Evolutionary conservation across 2,329 filamentous ascomycete genomes (phyloP), one percentile per base, ranked within the genome.

Genomic region (Dactylonectria macrodidyma): DNA sequence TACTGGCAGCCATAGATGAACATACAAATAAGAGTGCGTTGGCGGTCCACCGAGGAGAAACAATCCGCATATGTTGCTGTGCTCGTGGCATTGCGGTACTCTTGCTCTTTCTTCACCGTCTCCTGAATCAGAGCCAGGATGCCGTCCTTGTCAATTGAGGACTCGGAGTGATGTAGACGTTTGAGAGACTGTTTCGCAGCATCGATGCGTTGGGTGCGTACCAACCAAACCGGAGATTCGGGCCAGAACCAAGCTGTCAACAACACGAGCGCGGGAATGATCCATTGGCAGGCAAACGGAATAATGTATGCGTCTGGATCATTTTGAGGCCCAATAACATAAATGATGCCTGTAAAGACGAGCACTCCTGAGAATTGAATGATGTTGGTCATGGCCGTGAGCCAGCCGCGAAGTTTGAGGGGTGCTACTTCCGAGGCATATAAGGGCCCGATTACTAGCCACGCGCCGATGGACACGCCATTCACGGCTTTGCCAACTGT

Each of bases 361-460:
- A 63, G 54, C n/a, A 46, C 47, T 4, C 61, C 61, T 9, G 51
- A 63, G 44, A 63, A 63, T 19, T 57, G 61, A n/a, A 63, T 51
- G 22, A 63, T 57, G 36, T 63, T 63, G 46, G 61, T 63, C 61
- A 63, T 63, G 52, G 61, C 61, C 8, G 61, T 63, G 46, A 63
- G 61, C 61, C 61, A 63, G 6, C 61, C 61, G 38, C 61, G 44
- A 9, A 63, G 54, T 12, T 57, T 57, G 22, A 63, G 54, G 5
- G 61, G 52, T 19, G 61, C 61, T 22, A 63, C 61, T 11, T 63
- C 61, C 3, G 61, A 57, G 30, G 61, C 61, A 34, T 63, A 63
- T 3, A 63, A 34, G 3, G 61, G 61, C 6, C 52, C 61, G 19
- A 63, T 57, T 12, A 63, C 46, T 12, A 58, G 46, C 61, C 61